Evolutionary conservation across 75 land plant species (phyloP).

Genomic region (Picea sitchensis): DNA sequence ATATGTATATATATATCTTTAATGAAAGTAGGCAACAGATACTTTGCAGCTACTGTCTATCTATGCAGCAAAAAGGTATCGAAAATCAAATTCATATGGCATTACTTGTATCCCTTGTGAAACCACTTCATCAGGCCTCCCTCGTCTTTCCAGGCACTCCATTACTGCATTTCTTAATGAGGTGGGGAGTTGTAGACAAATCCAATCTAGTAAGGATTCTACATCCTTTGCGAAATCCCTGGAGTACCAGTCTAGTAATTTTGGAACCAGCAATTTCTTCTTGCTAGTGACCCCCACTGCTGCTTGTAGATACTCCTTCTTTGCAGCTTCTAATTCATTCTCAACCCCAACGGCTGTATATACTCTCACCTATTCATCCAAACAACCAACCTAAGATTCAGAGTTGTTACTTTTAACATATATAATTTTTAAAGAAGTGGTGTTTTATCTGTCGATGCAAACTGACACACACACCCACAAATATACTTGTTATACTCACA

Average conservation of each 20-base stretch:
- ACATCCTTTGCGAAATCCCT: conserved; percentile 91
- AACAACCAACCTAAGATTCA: conserved; percentile 1
- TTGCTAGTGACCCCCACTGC: conserved; percentile 61
- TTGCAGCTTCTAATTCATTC: conserved; percentile 71
- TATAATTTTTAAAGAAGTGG: neutral
- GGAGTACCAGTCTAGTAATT: conserved; percentile 86
- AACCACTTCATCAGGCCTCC: conserved; percentile 12
- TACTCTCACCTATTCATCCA: conserved; percentile 63
- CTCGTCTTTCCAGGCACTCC: conserved; percentile 57
- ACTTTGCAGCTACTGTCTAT: no score
- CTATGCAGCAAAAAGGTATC: conserved; percentile 49
- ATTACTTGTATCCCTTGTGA: conserved; percentile 50
- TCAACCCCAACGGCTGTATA: conserved; percentile 74
- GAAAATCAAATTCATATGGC: conserved; percentile 90
- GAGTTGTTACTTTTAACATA: neutral
- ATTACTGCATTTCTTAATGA: conserved; percentile 48
- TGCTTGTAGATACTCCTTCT: conserved; percentile 84
- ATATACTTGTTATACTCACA: conserved; percentile 49
- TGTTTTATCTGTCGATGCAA: neutral
- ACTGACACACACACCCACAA: conserved; percentile 6
- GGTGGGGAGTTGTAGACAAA: conserved; percentile 69
- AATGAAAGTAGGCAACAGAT: no score
- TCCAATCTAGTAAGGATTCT: conserved; percentile 85
- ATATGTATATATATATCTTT: no score
- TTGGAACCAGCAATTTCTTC: conserved; percentile 70